These are phyloP conservation scores for Umbelopsis sp. DNA, from an alignment of 192 early-diverging fungal species.

Conservation along the genomic window DNA sequence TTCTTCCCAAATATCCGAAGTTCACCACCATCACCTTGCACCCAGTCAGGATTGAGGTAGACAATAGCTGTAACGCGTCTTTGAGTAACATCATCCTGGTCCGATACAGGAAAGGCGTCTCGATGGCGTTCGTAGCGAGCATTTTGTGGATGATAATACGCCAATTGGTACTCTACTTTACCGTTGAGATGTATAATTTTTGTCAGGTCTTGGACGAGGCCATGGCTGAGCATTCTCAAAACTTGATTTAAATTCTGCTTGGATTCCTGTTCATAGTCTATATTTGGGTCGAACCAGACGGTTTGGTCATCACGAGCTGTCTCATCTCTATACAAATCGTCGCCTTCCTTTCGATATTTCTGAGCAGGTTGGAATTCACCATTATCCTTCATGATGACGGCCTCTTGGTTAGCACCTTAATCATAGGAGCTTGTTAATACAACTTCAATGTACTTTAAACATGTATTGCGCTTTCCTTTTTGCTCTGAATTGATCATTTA, in stretches of 20 bases:
- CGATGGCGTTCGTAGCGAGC: slow-evolving; percentile 56
- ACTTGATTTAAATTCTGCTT: slow-evolving; percentile 36
- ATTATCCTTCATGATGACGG: slow-evolving; percentile 35
- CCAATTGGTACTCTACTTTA: slow-evolving; percentile 50
- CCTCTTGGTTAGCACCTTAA: slow-evolving; percentile 31
- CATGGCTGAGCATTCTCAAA: slow-evolving; percentile 29
- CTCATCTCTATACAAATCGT: slow-evolving; percentile 48
- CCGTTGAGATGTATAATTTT: slow-evolving; percentile 46
- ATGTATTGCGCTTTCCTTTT: not conserved
- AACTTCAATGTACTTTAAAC: not conserved
- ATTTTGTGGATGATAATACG: slow-evolving; percentile 47
- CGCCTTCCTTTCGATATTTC: slow-evolving; percentile 36
- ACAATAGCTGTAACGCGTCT: slow-evolving; percentile 58
- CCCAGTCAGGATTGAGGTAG: slow-evolving; percentile 57
- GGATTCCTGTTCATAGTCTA: slow-evolving; percentile 24
- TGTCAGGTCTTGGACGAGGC: slow-evolving; percentile 41
- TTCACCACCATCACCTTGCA: slow-evolving; percentile 52
- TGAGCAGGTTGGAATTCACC: slow-evolving; percentile 44
- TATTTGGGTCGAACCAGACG: slow-evolving; percentile 41
- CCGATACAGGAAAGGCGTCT: slow-evolving; percentile 59
- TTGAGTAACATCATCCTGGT: slow-evolving; percentile 49
- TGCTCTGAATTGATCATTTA: not conserved
- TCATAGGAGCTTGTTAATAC: not conserved
- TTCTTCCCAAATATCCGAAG: slow-evolving; percentile 53
- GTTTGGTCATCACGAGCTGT: slow-evolving; percentile 55